Percentiles rank a stretch among this genome's conserved stretches.
Conservation (phyloP, 495 filamentous ascomycete species). For the Xylaria cubensis region DNA sequence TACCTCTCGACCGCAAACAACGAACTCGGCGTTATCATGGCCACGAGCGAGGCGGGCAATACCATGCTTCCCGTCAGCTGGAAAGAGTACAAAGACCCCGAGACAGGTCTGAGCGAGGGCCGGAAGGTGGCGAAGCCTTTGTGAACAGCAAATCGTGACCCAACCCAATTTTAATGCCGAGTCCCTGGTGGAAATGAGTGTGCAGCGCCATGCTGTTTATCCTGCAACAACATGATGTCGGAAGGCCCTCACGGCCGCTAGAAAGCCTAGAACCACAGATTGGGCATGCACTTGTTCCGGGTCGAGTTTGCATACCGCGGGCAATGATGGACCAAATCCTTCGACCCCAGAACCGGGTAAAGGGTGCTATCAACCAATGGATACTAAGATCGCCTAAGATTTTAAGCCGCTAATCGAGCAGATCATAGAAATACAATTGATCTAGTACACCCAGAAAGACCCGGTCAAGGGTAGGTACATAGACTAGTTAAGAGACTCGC, state of each 20-base stretch:
- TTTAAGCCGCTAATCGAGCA: background rate
- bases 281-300: background rate
- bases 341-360: conserved; percentile 5
- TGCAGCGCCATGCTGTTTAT: background rate
- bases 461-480: too few relatives aligned
- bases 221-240: background rate
- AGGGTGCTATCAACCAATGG: background rate
- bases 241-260: background rate
- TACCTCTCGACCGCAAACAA: conserved; percentile 90
- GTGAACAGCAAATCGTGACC: conserved; percentile 53
- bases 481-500: too few relatives aligned
- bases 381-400: background rate
- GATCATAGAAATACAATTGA: background rate
- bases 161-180: background rate
- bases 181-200: background rate
- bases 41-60: conserved; percentile 85
- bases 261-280: background rate
- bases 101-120: conserved; percentile 76
- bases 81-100: conserved; percentile 88
- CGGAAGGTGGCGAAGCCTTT: conserved; percentile 95
- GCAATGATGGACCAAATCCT: background rate
- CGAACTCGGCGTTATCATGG: conserved; percentile 93
- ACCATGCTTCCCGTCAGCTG: conserved; percentile 91
- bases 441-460: conserved; percentile 4
- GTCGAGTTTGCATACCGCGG: background rate